Percentiles rank a stretch among this genome's conserved stretches.
These are phyloP conservation scores for Niebla homalea DNA, from an alignment of 495 filamentous ascomycete species.

Conservation along the genomic window DNA sequence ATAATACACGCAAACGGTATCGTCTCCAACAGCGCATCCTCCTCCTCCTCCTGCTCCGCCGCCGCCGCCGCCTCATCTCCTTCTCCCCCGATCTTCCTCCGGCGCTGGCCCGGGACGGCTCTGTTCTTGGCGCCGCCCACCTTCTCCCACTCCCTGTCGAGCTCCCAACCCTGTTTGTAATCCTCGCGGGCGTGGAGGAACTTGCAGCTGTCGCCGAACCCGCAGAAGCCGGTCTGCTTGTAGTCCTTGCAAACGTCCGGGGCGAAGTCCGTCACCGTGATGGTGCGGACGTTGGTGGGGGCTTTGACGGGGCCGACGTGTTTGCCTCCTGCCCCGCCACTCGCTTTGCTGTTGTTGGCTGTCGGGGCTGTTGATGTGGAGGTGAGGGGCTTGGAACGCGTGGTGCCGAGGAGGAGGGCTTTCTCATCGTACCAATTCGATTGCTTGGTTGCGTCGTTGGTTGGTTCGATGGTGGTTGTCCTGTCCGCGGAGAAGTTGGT, in stretches of 20 bases:
- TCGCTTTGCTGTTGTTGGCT: constrained; percentile 36
- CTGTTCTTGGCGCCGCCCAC: constrained; percentile 58
- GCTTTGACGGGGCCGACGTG: constrained; percentile 78
- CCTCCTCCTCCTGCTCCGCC: constrained; percentile 49
- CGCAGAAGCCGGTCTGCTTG: constrained; percentile 77
- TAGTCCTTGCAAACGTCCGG: constrained; percentile 96
- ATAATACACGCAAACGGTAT: constrained; percentile 96
- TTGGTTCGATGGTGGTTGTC: constrained; percentile 40
- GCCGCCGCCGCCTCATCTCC: constrained; percentile 41
- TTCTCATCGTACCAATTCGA: constrained; percentile 84
- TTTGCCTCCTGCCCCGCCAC: constrained; percentile 54
- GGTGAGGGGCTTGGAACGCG: constrained; percentile 25
- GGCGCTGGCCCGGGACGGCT: constrained; percentile 25
- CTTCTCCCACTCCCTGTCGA: constrained; percentile 88
- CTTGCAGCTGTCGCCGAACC: constrained; percentile 42
- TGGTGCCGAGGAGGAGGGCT: constrained; percentile 45
- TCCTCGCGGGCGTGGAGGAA: constrained; percentile 79
- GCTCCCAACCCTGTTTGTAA: constrained; percentile 88
- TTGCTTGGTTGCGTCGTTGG: constrained; percentile 84
- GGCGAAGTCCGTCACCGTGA: constrained; percentile 81
- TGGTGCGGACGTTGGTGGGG: constrained; percentile 77
- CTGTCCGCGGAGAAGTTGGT: constrained; percentile 49
- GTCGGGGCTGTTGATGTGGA: constrained; percentile 13
- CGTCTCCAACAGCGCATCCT: constrained; percentile 65
- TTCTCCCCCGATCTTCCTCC: constrained; percentile 38